Evolutionary conservation across 2,329 filamentous ascomycete genomes (phyloP), one percentile per base, ranked within the genome.

Genomic region (Talaromyces sp.): DNA sequence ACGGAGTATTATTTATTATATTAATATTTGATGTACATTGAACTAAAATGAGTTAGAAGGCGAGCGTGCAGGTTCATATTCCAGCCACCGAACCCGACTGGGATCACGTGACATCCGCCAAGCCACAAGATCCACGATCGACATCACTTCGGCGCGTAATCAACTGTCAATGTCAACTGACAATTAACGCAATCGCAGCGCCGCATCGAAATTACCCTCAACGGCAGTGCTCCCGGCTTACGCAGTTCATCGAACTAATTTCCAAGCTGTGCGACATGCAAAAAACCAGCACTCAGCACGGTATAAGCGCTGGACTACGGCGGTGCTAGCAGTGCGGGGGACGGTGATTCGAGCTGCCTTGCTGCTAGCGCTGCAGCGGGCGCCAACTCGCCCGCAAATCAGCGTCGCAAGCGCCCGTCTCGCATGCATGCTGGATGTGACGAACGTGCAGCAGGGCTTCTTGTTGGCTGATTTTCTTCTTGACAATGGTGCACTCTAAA

Each of bases 331-430:
- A 11, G 42, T 53, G 49, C 49, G 49, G 49, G 49, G 49, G 11
- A 22, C 9, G 22, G 22, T 47, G 44, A 47, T 47, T 47, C 44
- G 44, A 10, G 44, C 44, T 15, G 44, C 19, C 9, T 3, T 11
- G 25, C 13, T 53, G 49, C 55, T 59, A 62, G 60, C 52, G 60
- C 53, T 44, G 51, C 47, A 39, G 49, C 30, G 47, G 60, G 60
- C 60, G 60, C 51, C 57, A 59, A 62, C 25, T 30, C 33, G 19
- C 22, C 52, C 55, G 39, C 60, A 59, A 62, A 62, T 62, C 60
- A 62, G 39, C 15, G 32, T 32, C 30, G 19, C 15, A 36, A 59
- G 39, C 49, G 32, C 27, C 57, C 32, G 39, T 33, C 30, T 59
- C 57, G 51, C 60, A 19, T 61, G 60, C 56, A 56, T 25, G 28